Evolutionary conservation across 495 filamentous ascomycete species (phyloP), one percentile per base, ranked within the genome.

Genomic region (Penicillium lividum): DNA sequence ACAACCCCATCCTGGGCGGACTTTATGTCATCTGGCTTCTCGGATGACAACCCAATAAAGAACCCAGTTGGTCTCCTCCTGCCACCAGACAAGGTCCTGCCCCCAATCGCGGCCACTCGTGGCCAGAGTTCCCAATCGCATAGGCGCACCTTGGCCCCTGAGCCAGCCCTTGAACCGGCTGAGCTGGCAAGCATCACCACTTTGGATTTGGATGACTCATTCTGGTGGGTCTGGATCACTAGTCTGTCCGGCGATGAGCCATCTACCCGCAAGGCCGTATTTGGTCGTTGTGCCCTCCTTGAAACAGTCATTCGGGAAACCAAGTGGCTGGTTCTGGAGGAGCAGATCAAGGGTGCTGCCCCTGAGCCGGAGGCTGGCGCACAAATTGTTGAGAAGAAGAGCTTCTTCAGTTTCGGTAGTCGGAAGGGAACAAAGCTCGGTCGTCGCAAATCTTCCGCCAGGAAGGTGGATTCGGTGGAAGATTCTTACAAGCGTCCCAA

Each of bases 191-290:
- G 91, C 63, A 96, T 98, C 62, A 88, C 82, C 31, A 81, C 82
- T 45, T 83, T 98, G 48, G 89, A 95, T 58, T 77, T 98, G 10
- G 94, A 98, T 66, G 94, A 98, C 68, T 88, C 93, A 0, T 98
- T 98, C 71, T 98, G 95, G 95, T 98, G 94, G 94, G 94, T 98
- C 27, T 98, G 94, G 94, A 97, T 98, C 81, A 94, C 84, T 64
- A 98, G 94, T 79, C 73, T 98, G 68, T 93, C 93, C 3, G 88
- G 84, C 7, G 94, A 98, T 64, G 94, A 98, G 71, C 86, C 92
- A 2, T 72, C 84, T 0, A 79, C 86, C 31, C 85, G 94, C 55
- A 98, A 98, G 71, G 87, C 92, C 4, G 90, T 91, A 16, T 98
- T 98, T 73, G 95, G 94, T 13, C 83, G 95, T 60, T 98, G 95